Evolutionary conservation across 352 stramenopile species (phyloP).

Genomic region (Globisporangium spinosum): DNA sequence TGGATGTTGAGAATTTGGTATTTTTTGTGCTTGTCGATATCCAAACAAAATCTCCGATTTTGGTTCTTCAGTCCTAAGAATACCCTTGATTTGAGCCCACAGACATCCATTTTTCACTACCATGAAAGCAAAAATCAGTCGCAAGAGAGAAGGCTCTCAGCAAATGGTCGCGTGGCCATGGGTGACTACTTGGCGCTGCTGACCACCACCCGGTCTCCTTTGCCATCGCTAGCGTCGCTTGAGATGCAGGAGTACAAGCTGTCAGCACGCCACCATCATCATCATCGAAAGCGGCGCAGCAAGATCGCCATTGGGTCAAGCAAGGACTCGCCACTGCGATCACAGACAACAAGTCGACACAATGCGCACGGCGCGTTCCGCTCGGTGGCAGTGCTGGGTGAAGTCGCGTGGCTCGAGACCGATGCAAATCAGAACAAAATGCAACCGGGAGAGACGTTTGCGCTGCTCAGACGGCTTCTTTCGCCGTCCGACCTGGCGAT

Average conservation of each 20-base stretch:
- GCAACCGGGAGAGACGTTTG: conserved; percentile 31
- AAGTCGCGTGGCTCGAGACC: conserved; percentile 33
- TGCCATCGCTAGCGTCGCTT: conserved; percentile 3
- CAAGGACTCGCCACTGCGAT: not conserved
- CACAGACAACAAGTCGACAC: not conserved
- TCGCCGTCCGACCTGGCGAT: not conserved
- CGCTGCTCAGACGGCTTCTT: conserved; percentile 22
- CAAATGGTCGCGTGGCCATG: conserved; percentile 11
- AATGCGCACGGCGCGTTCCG: conserved; percentile 22
- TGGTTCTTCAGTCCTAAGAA: too few species aligned
- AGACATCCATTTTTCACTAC: too few species aligned
- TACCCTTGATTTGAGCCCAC: too few species aligned
- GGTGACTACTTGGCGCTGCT: conserved; percentile 7
- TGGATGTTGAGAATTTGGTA: not conserved
- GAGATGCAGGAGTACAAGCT: conserved; percentile 22
- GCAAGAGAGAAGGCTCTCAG: not conserved
- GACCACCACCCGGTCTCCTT: not conserved
- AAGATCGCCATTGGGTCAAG: not conserved
- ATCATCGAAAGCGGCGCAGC: conserved; percentile 15
- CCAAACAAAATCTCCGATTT: too few species aligned
- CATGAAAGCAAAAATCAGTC: too few species aligned
- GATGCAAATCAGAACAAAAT: conserved; percentile 16
- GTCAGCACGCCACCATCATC: conserved; percentile 19
- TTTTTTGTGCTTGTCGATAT: too few species aligned
- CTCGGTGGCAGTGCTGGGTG: conserved; percentile 27